A percentile compares a stretch with the other conserved stretches of the same genome.
Conservation (phyloP, 805 yeast genomes). For the Lipomyces chichibuensis region DNA sequence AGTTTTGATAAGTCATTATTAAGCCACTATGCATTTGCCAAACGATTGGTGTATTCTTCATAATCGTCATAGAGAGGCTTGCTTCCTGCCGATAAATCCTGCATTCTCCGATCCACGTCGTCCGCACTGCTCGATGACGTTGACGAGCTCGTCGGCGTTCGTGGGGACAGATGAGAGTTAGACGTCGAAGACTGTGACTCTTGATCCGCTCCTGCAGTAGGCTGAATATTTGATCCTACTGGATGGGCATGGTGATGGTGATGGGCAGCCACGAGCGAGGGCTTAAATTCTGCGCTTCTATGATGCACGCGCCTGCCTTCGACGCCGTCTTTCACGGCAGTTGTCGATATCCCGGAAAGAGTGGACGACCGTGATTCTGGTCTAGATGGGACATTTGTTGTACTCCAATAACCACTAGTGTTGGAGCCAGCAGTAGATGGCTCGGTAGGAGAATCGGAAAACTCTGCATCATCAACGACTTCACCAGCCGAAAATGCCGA, state of each 20-base stretch:
- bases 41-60: not conserved
- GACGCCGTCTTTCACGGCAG: slow-evolving; percentile 74
- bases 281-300: slow-evolving; percentile 3
- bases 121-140: not conserved
- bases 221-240: not conserved
- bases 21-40: not conserved
- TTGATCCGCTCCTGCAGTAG: not conserved
- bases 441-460: slow-evolving; percentile 15
- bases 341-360: slow-evolving; percentile 65
- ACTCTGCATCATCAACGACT: not conserved
- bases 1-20: not conserved
- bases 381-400: slow-evolving; percentile 39
- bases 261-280: slow-evolving; percentile 7
- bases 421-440: slow-evolving; percentile 4
- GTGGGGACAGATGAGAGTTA: not conserved
- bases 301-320: slow-evolving; percentile 57
- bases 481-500: slow-evolving; percentile 12
- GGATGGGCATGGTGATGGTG: slow-evolving; percentile 17
- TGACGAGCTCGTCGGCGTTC: not conserved
- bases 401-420: not conserved
- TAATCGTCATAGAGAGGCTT: not conserved
- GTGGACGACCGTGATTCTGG: slow-evolving; percentile 64
- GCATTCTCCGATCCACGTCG: not conserved
- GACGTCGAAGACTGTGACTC: not conserved
- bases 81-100: not conserved